phyloP scores from a whole-genome alignment of 805 yeast species.

The Millerago galiae region DNA sequence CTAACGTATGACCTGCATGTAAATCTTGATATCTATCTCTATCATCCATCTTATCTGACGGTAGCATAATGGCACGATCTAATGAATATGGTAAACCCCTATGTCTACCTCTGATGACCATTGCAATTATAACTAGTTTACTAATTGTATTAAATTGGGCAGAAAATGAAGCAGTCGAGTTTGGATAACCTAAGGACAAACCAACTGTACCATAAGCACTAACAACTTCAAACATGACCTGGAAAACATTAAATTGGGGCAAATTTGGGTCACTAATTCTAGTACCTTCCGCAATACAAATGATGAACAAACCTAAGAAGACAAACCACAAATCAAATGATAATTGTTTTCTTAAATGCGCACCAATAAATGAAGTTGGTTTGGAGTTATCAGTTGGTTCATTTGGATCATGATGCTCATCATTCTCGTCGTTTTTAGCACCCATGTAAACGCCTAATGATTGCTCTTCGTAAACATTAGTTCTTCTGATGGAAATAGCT shows the following conservation, averaged over 20 bases:
- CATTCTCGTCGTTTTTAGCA: slow-evolving; percentile 2
- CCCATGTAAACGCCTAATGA: slow-evolving; percentile 83
- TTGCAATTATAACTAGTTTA: slow-evolving; percentile 77
- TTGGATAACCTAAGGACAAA: slow-evolving; percentile 77
- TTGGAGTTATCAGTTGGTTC: slow-evolving; percentile 28
- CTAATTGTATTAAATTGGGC: slow-evolving; percentile 68
- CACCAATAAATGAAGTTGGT: slow-evolving; percentile 64
- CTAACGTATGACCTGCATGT: slow-evolving; percentile 16
- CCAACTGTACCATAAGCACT: slow-evolving; percentile 98
- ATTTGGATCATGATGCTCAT: slow-evolving; percentile 6
- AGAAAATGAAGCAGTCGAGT: slow-evolving; percentile 59
- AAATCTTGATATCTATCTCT: slow-evolving; percentile 43
- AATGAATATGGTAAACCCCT: slow-evolving; percentile 92
- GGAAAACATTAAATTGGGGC: slow-evolving; percentile 59
- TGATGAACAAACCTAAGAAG: slow-evolving; percentile 75
- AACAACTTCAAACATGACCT: slow-evolving; percentile 77
- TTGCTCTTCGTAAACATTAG: slow-evolving; percentile 97
- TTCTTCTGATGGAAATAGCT: slow-evolving; percentile 93
- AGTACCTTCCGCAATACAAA: slow-evolving; percentile 79
- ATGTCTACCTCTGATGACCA: slow-evolving; percentile 93
- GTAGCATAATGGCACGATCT: slow-evolving; percentile 89
- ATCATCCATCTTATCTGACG: slow-evolving; percentile 56
- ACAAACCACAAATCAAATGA: slow-evolving; percentile 95
- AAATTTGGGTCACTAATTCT: slow-evolving; percentile 40
- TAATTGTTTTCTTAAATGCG: slow-evolving; percentile 85